Percentiles rank a stretch among this genome's conserved stretches.
These are phyloP conservation scores for Alternaria sp. DNA, from an alignment of 2,329 filamentous ascomycete genomes.

Conservation along the genomic window DNA sequence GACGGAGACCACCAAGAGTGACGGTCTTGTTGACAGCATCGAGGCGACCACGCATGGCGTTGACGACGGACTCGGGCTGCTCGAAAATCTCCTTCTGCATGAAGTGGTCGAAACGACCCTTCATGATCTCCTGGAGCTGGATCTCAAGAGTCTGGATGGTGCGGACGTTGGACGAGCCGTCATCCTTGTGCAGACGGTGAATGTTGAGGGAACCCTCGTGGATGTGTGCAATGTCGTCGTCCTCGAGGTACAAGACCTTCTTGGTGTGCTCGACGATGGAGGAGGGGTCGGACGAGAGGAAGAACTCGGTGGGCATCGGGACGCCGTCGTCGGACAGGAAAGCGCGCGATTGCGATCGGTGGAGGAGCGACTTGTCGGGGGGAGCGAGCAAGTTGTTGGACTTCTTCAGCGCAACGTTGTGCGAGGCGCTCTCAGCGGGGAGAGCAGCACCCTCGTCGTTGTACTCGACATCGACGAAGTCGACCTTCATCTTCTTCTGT, in stretches of 20 bases:
- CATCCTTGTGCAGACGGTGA: slow-evolving; percentile 95
- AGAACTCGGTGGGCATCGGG: slow-evolving; percentile 98
- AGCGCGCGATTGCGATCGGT: slow-evolving; percentile 96
- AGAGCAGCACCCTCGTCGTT: slow-evolving; percentile 79
- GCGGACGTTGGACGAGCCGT: slow-evolving; percentile 95
- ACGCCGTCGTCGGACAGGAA: slow-evolving; percentile 99
- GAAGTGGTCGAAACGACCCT: slow-evolving; percentile 99
- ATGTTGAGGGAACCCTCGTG: slow-evolving; percentile 99
- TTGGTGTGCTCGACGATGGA: slow-evolving; percentile 99
- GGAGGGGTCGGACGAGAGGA: slow-evolving; percentile 97
- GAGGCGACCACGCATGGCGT: slow-evolving; percentile 99
- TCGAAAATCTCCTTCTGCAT: slow-evolving; percentile 99
- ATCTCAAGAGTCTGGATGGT: slow-evolving; percentile 98
- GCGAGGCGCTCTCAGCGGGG: slow-evolving; percentile 90
- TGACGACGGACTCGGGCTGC: slow-evolving; percentile 98
- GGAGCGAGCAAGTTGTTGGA: slow-evolving; percentile 70
- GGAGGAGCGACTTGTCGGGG: slow-evolving; percentile 95
- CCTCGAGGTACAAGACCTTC: slow-evolving; percentile 99
- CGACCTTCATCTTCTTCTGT: slow-evolving; percentile 99
- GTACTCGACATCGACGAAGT: slow-evolving; percentile 99
- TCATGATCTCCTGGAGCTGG: slow-evolving; percentile 99
- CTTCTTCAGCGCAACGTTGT: slow-evolving; percentile 97
- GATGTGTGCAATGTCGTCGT: slow-evolving; percentile 99
- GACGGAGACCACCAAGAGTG: slow-evolving; percentile 91
- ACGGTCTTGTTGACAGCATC: slow-evolving; percentile 93